A percentile compares a stretch with the other conserved stretches of the same genome.
Evolutionary conservation across 2,329 filamentous ascomycete genomes (phyloP).

Genomic region (Diaporthe amygdali): DNA sequence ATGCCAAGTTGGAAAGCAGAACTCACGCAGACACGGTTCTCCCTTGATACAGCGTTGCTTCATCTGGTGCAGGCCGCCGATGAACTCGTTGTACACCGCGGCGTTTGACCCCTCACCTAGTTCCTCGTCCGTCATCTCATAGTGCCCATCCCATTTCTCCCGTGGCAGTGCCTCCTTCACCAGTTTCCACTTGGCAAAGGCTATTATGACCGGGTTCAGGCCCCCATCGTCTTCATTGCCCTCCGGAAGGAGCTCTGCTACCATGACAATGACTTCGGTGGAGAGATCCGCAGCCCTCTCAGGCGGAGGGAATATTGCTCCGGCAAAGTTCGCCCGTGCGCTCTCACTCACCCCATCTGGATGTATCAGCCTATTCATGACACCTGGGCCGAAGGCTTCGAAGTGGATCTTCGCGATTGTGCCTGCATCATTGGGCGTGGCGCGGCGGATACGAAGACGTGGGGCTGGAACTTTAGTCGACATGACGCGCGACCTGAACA

Average conservation of each 20-base stretch:
- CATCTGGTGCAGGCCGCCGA: conserved; percentile 30
- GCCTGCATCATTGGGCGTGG: conserved; percentile 10
- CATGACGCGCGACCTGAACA: background rate
- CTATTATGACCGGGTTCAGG: conserved; percentile 33
- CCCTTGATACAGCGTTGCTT: conserved; percentile 29
- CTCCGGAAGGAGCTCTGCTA: conserved; percentile 33
- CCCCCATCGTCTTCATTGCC: background rate
- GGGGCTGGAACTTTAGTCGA: background rate
- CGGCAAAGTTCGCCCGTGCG: conserved; percentile 24
- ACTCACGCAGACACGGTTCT: conserved; percentile 33
- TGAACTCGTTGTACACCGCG: conserved; percentile 31
- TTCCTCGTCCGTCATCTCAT: conserved; percentile 25
- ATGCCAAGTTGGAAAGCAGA: background rate
- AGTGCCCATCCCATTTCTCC: conserved; percentile 32
- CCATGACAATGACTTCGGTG: conserved; percentile 25
- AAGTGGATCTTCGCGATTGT: conserved; percentile 13
- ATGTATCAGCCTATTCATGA: conserved; percentile 33
- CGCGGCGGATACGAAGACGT: conserved; percentile 9
- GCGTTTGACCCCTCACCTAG: conserved; percentile 30
- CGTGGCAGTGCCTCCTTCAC: conserved; percentile 29
- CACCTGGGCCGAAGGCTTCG: conserved; percentile 20
- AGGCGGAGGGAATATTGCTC: conserved; percentile 22
- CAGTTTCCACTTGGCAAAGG: conserved; percentile 35
- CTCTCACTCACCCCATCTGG: conserved; percentile 29
- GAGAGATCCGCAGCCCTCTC: background rate